Base-by-base conservation (phyloP, 176 grass and related monocot genomes). In the Musa acuminata region DNA sequence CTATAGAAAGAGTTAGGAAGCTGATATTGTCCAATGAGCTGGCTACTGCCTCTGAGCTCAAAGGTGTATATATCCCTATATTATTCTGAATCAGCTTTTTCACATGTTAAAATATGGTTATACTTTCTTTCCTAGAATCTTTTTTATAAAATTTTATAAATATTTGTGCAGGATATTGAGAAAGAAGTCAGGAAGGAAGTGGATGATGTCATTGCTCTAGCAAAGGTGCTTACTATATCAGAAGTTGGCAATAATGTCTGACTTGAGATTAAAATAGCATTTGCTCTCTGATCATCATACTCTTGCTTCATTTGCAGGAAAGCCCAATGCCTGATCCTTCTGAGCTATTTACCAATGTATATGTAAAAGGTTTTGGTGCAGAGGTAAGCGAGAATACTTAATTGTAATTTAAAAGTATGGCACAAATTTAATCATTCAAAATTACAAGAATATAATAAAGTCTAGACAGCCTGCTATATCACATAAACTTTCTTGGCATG, bases 1-100 rank as follows among this genome's bases (percentile, higher is more conserved):
- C 94, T 11, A 87, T 93, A 24, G 95, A 98, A 87, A 87, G 88
- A 80, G 77, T n/a, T 98, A 84, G 88, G 29, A 93, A 98, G 69
- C 82, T 93, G 60, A 48, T 99, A 24, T 20, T 94, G 60, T 76
- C 86, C 65, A 82, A 99, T 80, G 90, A 94, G 1, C 77, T 98
- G 12, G 80, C 90, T 51, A 82, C 84, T 22, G 65, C 82, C 17
- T 79, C 89, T 35, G 88, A 99, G 21, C 82, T 97, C n/a, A n/a
- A 97, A 97, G 94, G 94, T 91, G 20, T 19, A 50, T 70, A 8
- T 70, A 49, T 25, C 0, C 1, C 0, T 35, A 35, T 35, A 35
- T 35, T 10, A 29, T 69, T 11, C 2, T 19, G 1, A 50, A 65
- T 7, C 5, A 8, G 50, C 43, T 49, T 19, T 8, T 51, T 10